Percentiles rank a stretch among this genome's conserved stretches.
phyloP scores from a whole-genome alignment of 225 moss, liverwort and hornwort genomes.

The Bryum argenteum region DNA sequence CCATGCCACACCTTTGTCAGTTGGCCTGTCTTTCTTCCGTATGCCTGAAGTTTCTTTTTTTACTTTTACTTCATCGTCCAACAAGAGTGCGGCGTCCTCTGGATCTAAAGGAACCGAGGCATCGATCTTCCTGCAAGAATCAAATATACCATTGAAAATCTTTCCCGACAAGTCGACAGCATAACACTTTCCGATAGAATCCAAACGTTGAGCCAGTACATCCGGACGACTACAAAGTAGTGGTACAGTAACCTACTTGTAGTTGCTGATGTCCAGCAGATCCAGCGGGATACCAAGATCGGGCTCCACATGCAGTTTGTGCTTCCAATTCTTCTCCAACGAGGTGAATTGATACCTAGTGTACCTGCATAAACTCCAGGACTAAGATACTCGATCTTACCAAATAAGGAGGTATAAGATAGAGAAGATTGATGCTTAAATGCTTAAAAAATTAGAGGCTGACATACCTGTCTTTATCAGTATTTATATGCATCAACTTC shows the following conservation, averaged over 20 bases:
- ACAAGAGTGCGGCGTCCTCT: conserved; percentile 76
- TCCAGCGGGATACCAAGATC: conserved; percentile 95
- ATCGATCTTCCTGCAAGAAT: conserved; percentile 71
- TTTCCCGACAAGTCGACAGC: background rate
- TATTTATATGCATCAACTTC: conserved; percentile 92
- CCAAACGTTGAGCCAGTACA: background rate
- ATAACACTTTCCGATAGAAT: background rate
- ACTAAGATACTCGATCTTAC: conserved; percentile 11
- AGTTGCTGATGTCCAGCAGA: conserved; percentile 96
- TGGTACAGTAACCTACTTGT: conserved; percentile 66
- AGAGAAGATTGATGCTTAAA: conserved; percentile 9
- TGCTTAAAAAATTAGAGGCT: conserved; percentile 5
- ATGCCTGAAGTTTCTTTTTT: conserved; percentile 71
- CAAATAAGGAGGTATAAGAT: conserved; percentile 1
- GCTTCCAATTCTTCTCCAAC: conserved; percentile 91
- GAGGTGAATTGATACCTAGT: conserved; percentile 90
- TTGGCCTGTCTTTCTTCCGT: conserved; percentile 97
- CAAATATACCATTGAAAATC: conserved; percentile 21
- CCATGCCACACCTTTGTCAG: conserved; percentile 99
- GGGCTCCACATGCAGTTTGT: conserved; percentile 91
- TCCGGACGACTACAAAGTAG: background rate
- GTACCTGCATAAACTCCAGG: conserved; percentile 63
- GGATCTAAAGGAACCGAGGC: conserved; percentile 71
- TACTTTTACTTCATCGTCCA: conserved; percentile 89
- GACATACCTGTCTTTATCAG: conserved; percentile 94